Conservation (phyloP, 371 early-diverging fungal genomes). For the Lichtheimia ornata region DNA sequence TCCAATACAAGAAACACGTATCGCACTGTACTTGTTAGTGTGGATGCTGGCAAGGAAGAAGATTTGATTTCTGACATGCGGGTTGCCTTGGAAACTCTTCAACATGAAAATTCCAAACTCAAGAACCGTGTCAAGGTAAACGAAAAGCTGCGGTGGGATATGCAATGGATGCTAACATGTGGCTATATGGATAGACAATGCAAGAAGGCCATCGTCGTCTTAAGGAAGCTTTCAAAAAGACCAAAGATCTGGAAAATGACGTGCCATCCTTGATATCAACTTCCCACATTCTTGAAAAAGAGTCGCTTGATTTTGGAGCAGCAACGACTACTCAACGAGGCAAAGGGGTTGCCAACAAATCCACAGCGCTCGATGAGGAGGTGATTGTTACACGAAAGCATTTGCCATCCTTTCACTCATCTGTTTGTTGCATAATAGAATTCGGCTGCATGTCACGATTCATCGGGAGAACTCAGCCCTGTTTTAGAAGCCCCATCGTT, state of each 20-base stretch:
- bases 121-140: constrained; percentile 35
- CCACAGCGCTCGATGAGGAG: constrained; percentile 5
- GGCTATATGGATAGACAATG: constrained; percentile 24
- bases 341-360: neutral
- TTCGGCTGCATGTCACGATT: neutral
- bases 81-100: constrained; percentile 30
- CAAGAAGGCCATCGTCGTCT: constrained; percentile 36
- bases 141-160: neutral
- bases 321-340: neutral
- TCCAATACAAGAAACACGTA: neutral
- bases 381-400: neutral
- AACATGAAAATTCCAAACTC: constrained; percentile 40
- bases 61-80: constrained; percentile 45
- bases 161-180: neutral
- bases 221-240: constrained; percentile 39
- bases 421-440: neutral
- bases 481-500: constrained; percentile 18
- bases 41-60: constrained; percentile 39
- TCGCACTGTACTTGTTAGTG: constrained; percentile 26
- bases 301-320: constrained; percentile 1
- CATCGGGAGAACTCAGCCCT: constrained; percentile 18
- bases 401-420: neutral
- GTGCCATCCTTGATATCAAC: neutral
- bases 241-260: constrained; percentile 12
- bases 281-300: neutral